Conservation (phyloP, 2,329 filamentous ascomycete genomes). For the Penicillium sp. region DNA sequence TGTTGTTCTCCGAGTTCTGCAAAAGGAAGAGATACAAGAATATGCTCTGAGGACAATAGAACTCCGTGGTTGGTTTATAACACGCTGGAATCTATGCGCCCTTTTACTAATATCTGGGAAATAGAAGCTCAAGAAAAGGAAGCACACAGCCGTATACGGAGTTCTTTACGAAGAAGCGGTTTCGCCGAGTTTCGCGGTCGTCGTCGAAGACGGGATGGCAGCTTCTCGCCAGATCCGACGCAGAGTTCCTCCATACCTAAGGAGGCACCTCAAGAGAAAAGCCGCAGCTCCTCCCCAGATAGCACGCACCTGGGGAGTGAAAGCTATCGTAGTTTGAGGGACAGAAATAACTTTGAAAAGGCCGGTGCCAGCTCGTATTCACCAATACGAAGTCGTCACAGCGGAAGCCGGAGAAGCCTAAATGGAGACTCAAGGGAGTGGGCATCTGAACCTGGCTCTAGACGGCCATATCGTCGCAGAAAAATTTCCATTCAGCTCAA, state of each 20-base stretch:
- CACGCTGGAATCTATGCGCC: background rate
- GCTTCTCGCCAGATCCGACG: background rate
- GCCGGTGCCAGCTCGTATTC: background rate
- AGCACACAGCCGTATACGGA: background rate
- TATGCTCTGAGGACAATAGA: conserved; percentile 60
- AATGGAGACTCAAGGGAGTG: background rate
- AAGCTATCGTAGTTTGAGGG: background rate
- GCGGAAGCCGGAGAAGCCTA: background rate
- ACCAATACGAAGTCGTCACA: background rate
- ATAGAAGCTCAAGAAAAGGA: background rate
- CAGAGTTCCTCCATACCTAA: background rate
- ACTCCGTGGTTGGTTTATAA: background rate
- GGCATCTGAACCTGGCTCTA: background rate
- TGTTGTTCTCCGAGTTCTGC: conserved; percentile 83
- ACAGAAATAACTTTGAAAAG: no score
- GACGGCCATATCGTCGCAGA: background rate
- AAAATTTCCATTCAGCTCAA: background rate
- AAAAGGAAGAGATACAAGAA: conserved; percentile 82
- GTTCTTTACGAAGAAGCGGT: background rate
- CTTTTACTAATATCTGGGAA: background rate
- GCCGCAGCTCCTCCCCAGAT: background rate
- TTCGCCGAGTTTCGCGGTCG: background rate
- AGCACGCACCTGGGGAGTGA: background rate
- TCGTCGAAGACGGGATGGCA: background rate
- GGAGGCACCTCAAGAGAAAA: background rate